These are phyloP conservation scores for Periconia sp. DNA, from an alignment of 2,329 filamentous ascomycete genomes.

Conservation along the genomic window DNA sequence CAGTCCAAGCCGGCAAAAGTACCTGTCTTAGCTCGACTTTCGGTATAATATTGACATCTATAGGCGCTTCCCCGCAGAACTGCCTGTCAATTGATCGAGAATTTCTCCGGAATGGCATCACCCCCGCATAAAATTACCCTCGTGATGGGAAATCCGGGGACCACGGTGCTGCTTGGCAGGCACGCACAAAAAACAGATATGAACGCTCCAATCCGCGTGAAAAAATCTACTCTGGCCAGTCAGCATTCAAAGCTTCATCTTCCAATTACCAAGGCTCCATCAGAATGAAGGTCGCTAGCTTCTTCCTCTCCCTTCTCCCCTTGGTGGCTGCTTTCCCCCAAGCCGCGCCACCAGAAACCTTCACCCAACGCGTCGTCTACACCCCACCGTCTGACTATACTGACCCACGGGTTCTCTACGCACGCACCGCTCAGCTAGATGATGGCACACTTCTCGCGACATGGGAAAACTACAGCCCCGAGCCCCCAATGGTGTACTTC, in stretches of 20 bases:
- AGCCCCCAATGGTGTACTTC: constrained; percentile 48
- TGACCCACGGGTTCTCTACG: constrained; percentile 54
- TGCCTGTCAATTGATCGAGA: constrained; percentile 9
- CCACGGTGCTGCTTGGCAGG: not conserved
- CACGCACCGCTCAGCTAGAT: constrained; percentile 51
- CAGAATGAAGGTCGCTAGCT: constrained; percentile 35
- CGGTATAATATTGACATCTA: constrained; percentile 15
- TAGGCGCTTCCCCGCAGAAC: constrained; percentile 16
- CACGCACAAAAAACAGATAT: not conserved
- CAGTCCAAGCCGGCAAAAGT: constrained; percentile 19
- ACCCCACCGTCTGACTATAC: constrained; percentile 49
- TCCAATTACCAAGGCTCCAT: not conserved
- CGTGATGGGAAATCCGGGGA: constrained; percentile 5
- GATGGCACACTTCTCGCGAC: constrained; percentile 53
- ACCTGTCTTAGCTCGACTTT: constrained; percentile 12
- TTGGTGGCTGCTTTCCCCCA: constrained; percentile 26
- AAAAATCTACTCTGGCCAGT: not conserved
- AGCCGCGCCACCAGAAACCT: constrained; percentile 22
- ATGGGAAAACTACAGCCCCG: constrained; percentile 58
- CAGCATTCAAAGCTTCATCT: not conserved
- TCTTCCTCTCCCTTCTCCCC: constrained; percentile 25
- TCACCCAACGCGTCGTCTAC: constrained; percentile 44
- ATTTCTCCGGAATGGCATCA: constrained; percentile 22
- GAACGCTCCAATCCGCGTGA: not conserved
- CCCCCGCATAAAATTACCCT: constrained; percentile 9